Evolutionary conservation across 208 protist species (phyloP).

Genomic region (Blechomonas ayalai): DNA sequence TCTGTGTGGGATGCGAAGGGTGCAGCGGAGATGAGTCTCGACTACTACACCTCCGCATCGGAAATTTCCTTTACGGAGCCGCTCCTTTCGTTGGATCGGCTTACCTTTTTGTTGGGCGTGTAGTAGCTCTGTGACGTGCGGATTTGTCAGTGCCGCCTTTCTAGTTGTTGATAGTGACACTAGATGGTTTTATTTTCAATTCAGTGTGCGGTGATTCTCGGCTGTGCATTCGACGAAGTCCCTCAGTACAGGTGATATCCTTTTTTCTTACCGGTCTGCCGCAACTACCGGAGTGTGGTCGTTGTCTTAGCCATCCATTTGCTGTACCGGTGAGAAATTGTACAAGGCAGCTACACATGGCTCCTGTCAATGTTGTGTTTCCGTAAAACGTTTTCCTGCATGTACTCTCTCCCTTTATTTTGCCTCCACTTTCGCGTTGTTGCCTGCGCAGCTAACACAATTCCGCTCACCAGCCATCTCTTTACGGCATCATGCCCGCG

Average conservation of each 20-base stretch:
- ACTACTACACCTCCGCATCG: slow-evolving; percentile 53
- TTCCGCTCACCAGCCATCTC: too few species aligned
- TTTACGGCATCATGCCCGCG: slow-evolving; percentile 38
- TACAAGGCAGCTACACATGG: not conserved
- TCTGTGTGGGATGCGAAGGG: slow-evolving; percentile 56
- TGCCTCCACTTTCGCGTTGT: not conserved
- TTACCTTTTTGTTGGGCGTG: slow-evolving; percentile 59
- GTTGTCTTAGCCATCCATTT: slow-evolving; percentile 1
- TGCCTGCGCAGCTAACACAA: not conserved
- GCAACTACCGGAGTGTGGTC: too few species aligned
- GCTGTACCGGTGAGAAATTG: slow-evolving; percentile 1
- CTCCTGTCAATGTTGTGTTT: slow-evolving; percentile 1
- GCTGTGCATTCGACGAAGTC: too few species aligned
- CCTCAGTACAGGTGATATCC: not conserved
- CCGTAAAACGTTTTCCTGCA: slow-evolving; percentile 7
- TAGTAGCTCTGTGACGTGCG: too few species aligned
- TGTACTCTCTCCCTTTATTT: slow-evolving; percentile 5
- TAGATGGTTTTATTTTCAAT: too few species aligned
- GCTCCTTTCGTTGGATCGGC: slow-evolving; percentile 49
- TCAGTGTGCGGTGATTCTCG: too few species aligned
- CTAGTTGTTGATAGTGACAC: too few species aligned
- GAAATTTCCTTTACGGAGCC: slow-evolving; percentile 37
- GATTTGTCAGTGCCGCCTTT: too few species aligned
- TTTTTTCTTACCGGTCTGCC: not conserved
- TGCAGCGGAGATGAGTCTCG: slow-evolving; percentile 33